Evolutionary conservation across 2,329 filamentous ascomycete genomes (phyloP).

Genomic region (Aspergillus terreus): DNA sequence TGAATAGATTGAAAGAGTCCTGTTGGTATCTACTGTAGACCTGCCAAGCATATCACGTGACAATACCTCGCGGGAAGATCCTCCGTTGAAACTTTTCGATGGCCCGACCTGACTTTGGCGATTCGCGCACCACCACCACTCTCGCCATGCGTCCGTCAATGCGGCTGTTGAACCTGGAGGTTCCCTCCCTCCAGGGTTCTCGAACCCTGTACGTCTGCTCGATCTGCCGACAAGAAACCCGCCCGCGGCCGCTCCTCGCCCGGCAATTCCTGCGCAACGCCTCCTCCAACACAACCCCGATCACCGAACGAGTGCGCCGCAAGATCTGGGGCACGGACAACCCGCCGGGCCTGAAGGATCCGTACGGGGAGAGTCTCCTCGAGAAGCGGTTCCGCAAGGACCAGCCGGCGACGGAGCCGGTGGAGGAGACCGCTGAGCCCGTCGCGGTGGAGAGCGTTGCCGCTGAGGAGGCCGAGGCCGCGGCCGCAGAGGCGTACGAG

Average conservation of each 20-base stretch:
- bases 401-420: slow-evolving; percentile 10
- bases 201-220: slow-evolving; percentile 37
- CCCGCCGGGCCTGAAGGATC: slow-evolving; percentile 47
- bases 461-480: slow-evolving; percentile 19
- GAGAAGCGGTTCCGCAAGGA: slow-evolving; percentile 23
- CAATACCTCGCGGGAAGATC: background rate
- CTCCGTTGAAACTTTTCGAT: slow-evolving; percentile 18
- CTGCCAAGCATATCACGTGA: slow-evolving; percentile 25
- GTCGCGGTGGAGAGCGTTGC: slow-evolving; percentile 12
- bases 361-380: slow-evolving; percentile 41
- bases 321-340: slow-evolving; percentile 50
- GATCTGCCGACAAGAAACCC: slow-evolving; percentile 35
- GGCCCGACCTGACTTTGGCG: slow-evolving; percentile 1
- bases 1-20: background rate
- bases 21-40: background rate
- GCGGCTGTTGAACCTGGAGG: slow-evolving; percentile 37
- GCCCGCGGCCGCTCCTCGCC: slow-evolving; percentile 28
- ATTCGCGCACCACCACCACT: slow-evolving; percentile 13
- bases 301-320: slow-evolving; percentile 45
- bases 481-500: slow-evolving; percentile 32
- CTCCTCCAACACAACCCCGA: slow-evolving; percentile 30
- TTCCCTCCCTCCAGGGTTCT: slow-evolving; percentile 22
- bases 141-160: slow-evolving; percentile 35
- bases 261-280: slow-evolving; percentile 36
- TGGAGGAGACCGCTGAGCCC: slow-evolving; percentile 10